Evolutionary conservation across 1,284 basidiomycete genomes (phyloP), one percentile per base, ranked within the genome.

Genomic region (Irpex sp.): DNA sequence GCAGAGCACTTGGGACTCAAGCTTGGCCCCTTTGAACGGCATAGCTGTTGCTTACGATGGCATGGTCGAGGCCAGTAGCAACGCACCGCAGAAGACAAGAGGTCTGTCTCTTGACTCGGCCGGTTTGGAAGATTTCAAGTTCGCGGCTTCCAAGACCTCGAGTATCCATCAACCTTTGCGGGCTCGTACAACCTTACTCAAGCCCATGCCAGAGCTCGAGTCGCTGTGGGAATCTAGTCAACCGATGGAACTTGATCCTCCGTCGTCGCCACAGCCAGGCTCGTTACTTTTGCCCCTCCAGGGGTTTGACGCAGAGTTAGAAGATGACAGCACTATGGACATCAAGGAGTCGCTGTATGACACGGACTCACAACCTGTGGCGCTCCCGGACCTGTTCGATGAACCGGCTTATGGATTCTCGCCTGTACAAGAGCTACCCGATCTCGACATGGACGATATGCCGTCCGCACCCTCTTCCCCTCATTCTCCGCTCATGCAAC

Each of bases 391-490:
- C 39, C 35, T 64, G 56, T 61, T 60, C 19, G 56, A 59, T 15
- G 57, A 46, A 11, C 35, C 60, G 13, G 53, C 46, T 11, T 64
- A 57, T 51, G 39, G 36, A 4, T 46, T 55, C 56, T 43, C 37
- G 53, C 56, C 47, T 50, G 17, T 55, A 26, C 53, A 55, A 11
- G 53, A 55, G 33, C 51, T 63, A 8, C 63, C 63, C 33, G 60
- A 61, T 37, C 26, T 64, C 11, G 59, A 57, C 6, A 60, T 57
- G 59, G 63, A 58, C 39, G 60, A 64, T 59, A 36, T 59, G 50
- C 53, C 53, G 26, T 62, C 58, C 19, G 61, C 59, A 9, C 64
- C 64, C 15, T 61, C 61, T 4, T 66, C 65, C 19, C 63, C 65
- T 9, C 63, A 53, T 21, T 64, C 63, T 7, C 61, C 65, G n/a